phyloP scores from a whole-genome alignment of 495 filamentous ascomycete species.

The Articulospora tetracladia region DNA sequence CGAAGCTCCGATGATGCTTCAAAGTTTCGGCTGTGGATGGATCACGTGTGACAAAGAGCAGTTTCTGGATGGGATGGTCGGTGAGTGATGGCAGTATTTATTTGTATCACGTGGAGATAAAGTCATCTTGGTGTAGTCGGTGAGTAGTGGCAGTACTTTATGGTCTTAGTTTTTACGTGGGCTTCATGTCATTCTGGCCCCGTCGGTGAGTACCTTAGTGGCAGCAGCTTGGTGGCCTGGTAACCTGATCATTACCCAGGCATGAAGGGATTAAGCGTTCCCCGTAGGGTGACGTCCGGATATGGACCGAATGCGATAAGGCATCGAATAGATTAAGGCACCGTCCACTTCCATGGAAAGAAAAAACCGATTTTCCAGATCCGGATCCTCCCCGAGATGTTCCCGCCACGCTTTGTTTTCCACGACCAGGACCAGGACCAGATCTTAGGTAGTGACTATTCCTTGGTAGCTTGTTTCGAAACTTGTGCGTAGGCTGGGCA shows the following conservation, averaged over 20 bases:
- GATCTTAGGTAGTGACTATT: too few species aligned
- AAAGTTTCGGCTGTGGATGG: neutral
- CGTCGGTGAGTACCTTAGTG: too few species aligned
- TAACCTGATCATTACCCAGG: too few species aligned
- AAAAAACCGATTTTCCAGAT: neutral
- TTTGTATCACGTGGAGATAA: neutral
- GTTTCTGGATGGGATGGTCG: neutral
- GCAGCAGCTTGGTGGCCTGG: too few species aligned
- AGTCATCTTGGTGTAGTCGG: neutral
- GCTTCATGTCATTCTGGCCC: too few species aligned
- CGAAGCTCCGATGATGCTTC: neutral
- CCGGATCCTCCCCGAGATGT: neutral
- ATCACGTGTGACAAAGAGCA: neutral
- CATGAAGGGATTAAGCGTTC: too few species aligned
- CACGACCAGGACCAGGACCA: too few species aligned
- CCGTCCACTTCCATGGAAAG: too few species aligned
- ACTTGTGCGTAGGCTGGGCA: neutral
- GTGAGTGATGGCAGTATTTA: neutral
- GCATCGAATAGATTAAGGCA: neutral
- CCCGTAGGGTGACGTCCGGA: too few species aligned
- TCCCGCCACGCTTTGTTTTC: too few species aligned
- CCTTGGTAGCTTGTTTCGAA: conserved; percentile 10
- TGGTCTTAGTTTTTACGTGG: neutral
- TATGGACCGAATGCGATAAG: too few species aligned
- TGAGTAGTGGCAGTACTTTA: neutral